These are phyloP conservation scores for Dendrobium huoshanense DNA, from an alignment of 106 monocot species.

Conservation along the genomic window DNA sequence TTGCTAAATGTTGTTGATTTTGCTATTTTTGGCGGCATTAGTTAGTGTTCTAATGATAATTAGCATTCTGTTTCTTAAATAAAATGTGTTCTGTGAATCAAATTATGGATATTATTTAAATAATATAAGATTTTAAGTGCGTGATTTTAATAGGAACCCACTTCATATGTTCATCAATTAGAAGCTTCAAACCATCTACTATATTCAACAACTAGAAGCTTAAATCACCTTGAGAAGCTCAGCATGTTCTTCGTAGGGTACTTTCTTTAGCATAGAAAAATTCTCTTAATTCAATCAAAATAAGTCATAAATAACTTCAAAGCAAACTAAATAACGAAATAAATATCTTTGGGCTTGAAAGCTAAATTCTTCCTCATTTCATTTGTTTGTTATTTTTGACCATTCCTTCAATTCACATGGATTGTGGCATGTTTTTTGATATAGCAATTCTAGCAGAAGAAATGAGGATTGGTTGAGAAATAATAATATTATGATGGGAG, in stretches of 20 bases:
- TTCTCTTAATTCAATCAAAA: not conserved
- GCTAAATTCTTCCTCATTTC: not conserved
- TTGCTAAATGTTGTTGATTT: too few relatives aligned
- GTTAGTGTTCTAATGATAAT: too few relatives aligned
- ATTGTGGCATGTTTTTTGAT: not conserved
- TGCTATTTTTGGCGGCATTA: too few relatives aligned
- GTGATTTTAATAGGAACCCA: too few relatives aligned
- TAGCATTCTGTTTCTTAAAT: too few relatives aligned
- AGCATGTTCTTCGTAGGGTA: not conserved
- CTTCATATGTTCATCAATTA: not conserved
- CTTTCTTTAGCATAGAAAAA: not conserved
- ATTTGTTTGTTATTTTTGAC: not conserved
- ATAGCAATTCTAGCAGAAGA: not conserved
- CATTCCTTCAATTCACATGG: not conserved
- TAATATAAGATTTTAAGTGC: too few relatives aligned
- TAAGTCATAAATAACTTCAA: not conserved
- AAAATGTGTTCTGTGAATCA: too few relatives aligned
- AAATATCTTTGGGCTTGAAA: not conserved
- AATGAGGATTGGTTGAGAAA: not conserved
- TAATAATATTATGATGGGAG: not conserved
- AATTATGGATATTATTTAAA: too few relatives aligned
- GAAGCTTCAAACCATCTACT: not conserved
- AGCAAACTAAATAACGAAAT: not conserved
- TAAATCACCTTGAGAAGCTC: too few relatives aligned
- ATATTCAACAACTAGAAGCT: not conserved